These are phyloP conservation scores for Candida sakaeoensis DNA, from an alignment of 805 yeast genomes.

Conservation along the genomic window DNA sequence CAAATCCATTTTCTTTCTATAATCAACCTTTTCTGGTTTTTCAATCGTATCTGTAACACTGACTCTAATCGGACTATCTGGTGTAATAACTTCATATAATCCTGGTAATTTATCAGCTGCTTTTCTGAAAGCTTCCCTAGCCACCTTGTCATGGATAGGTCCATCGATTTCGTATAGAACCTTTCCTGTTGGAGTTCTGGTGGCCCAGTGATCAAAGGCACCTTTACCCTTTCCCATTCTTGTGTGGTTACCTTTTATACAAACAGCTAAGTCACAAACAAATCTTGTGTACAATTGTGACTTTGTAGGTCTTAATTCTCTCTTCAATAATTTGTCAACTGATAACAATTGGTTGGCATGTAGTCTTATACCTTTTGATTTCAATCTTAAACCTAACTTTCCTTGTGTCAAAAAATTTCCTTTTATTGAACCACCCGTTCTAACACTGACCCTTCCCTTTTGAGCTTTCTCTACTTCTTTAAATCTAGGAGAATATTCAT, in stretches of 20 bases:
- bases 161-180: constrained; percentile 83
- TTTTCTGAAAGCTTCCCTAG: constrained; percentile 83
- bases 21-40: constrained; percentile 47
- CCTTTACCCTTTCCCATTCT: constrained; percentile 99
- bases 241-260: constrained; percentile 95
- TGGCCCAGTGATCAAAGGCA: constrained; percentile 95
- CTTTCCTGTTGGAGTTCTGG: constrained; percentile 93
- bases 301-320: constrained; percentile 75
- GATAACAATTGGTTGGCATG: constrained; percentile 86
- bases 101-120: constrained; percentile 94
- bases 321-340: constrained; percentile 82
- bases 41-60: constrained; percentile 58
- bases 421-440: constrained; percentile 89
- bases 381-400: constrained; percentile 78
- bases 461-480: constrained; percentile 69
- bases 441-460: constrained; percentile 91
- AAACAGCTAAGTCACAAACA: constrained; percentile 82
- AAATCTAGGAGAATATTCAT: constrained; percentile 76
- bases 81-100: constrained; percentile 75
- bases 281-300: constrained; percentile 79
- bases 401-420: constrained; percentile 85
- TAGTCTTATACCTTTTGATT: constrained; percentile 82
- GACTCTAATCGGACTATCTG: constrained; percentile 62
- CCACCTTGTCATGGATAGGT: constrained; percentile 80
- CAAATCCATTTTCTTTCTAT: constrained; percentile 48